phyloP scores from a whole-genome alignment of 176 grass and related monocot genomes.

The Alloteropsis semialata region DNA sequence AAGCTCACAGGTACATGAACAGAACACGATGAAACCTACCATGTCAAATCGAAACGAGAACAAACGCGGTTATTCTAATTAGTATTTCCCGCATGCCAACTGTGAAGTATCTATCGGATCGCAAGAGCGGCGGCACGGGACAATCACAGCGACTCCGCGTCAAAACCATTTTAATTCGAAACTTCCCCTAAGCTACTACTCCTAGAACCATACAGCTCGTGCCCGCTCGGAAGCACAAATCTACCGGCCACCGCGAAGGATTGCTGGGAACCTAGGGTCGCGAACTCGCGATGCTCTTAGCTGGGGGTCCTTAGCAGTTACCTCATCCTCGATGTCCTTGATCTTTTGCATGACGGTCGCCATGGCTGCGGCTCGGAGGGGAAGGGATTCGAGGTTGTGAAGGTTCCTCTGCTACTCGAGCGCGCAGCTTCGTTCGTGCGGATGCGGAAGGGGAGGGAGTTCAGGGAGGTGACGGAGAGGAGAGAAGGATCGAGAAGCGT shows the following conservation, averaged over 20 bases:
- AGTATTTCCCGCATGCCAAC: background rate
- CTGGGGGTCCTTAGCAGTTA: conserved; percentile 5
- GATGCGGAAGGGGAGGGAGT: background rate
- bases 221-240: background rate
- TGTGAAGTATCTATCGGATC: background rate
- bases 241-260: background rate
- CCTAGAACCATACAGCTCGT: too few relatives aligned
- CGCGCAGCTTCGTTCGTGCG: conserved; percentile 11
- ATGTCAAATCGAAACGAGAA: background rate
- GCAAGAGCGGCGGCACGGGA: background rate
- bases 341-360: conserved; percentile 99
- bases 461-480: background rate
- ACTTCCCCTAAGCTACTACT: background rate
- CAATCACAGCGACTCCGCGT: background rate
- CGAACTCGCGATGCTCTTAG: background rate
- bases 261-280: background rate
- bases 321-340: conserved; percentile 99
- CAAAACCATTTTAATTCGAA: conserved; percentile 2
- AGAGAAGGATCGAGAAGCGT: conserved; percentile 30
- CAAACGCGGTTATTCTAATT: background rate
- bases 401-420: background rate
- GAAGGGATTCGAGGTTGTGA: background rate
- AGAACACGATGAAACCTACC: conserved; percentile 3
- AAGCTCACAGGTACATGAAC: background rate
- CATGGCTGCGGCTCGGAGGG: conserved; percentile 40